These are phyloP conservation scores for Trametes villosa DNA, from an alignment of 768 basidiomycete genomes.

Conservation along the genomic window DNA sequence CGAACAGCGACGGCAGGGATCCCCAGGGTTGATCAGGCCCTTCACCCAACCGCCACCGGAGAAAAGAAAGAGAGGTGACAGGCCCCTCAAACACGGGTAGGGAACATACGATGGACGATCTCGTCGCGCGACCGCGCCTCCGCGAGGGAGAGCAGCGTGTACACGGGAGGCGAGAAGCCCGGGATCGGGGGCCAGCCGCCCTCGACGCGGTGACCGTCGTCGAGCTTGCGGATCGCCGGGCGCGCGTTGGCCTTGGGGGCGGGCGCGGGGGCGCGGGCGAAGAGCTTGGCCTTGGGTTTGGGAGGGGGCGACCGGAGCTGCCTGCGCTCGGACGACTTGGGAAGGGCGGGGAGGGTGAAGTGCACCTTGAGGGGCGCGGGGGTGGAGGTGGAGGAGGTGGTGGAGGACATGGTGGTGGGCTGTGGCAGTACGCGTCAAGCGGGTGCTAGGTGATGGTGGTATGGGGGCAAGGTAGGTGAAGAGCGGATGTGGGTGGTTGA, in stretches of 20 bases:
- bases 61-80: too few relatives aligned
- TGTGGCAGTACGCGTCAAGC: too few relatives aligned
- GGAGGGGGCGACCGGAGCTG: conserved; percentile 11
- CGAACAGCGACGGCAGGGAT: too few relatives aligned
- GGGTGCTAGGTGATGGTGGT: too few relatives aligned
- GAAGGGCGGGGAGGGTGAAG: background rate
- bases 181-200: background rate
- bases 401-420: background rate
- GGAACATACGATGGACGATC: conserved; percentile 18
- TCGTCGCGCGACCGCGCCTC: conserved; percentile 10
- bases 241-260: background rate
- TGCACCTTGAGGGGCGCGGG: conserved; percentile 1
- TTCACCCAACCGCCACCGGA: too few relatives aligned
- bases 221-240: conserved; percentile 4
- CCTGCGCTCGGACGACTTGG: conserved; percentile 6
- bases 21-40: too few relatives aligned
- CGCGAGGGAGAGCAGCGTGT: conserved; percentile 15
- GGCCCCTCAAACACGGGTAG: too few relatives aligned
- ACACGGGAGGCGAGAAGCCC: conserved; percentile 3
- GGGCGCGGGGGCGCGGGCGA: background rate
- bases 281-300: background rate
- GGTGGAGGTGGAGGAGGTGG: background rate
- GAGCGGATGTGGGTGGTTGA: too few relatives aligned
- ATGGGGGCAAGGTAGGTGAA: too few relatives aligned
- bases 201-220: conserved; percentile 1